Evolutionary conservation across 306 rosid species (phyloP), one percentile per base, ranked within the genome.

Genomic region (Ochetophila trinervis): DNA sequence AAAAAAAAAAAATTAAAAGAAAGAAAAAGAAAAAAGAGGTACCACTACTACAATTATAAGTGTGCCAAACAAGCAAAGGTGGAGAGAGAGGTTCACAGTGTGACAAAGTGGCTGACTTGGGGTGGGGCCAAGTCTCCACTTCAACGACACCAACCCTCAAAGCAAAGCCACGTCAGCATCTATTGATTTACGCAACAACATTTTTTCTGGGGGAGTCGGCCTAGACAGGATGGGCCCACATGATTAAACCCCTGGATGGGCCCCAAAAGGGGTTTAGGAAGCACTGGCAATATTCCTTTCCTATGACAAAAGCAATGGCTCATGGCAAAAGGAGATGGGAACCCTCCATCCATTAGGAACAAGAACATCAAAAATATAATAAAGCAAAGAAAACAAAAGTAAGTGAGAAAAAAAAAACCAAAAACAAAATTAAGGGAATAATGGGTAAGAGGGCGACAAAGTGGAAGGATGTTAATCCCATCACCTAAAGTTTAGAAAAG

Each of bases 401-500:
- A 61, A 60, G 44, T 30, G 16, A 67, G 12, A 51, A 78, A 62
- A 57, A 5, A 10, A 34, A 60, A 60, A 64, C 13, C 22, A 27
- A 27, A 62, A 63, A 20, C 8, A 9, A 37, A 6, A 19, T 60
- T 67, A 56, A 64, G 70, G 78, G n/a, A n/a, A n/a, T n/a, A n/a
- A n/a, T n/a, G n/a, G 73, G 65, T 67, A 73, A 63, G 83, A 66
- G 76, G 89, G 96, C 87, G 98, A 89, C 98, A 92, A 87, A 92
- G 98, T 87, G 98, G 98, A 92, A 69, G 95, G 73, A 92, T 87
- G 96, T 84, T 89, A 85, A 87, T 92, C 84, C 82, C 86, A 87
- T 92, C 88, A 82, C 66, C 87, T 79, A 91, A 87, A 85, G 95
- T 85, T 82, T 66, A 76, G 40, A 69, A 86, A 84, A 83, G 78